These are phyloP conservation scores for Sugiyamaella novakii DNA, from an alignment of 1,139 yeast genomes.

Conservation along the genomic window DNA sequence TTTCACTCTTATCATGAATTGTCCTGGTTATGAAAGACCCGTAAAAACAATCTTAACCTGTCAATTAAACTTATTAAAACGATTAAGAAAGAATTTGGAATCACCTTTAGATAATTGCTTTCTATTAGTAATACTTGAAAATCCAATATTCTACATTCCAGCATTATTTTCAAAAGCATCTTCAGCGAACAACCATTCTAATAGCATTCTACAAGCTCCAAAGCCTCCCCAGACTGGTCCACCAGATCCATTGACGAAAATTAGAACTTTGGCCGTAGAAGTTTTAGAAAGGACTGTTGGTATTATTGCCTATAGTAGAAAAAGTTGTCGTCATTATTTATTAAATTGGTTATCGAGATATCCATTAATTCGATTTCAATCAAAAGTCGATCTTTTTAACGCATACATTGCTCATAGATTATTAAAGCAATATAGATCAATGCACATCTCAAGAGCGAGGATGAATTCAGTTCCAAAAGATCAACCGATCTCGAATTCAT, in stretches of 20 bases:
- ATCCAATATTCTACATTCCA: conserved; percentile 36
- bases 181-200: conserved; percentile 10
- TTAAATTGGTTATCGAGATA: conserved; percentile 59
- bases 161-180: conserved; percentile 29
- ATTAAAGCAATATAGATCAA: conserved; percentile 28
- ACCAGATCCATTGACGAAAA: conserved; percentile 9
- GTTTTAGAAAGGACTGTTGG: conserved; percentile 69
- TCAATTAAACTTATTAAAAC: conserved; percentile 34
- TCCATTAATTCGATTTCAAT: conserved; percentile 35
- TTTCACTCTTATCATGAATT: conserved; percentile 27
- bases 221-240: conserved; percentile 9
- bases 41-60: conserved; percentile 30
- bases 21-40: conserved; percentile 26
- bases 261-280: conserved; percentile 54
- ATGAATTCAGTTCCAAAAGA: conserved; percentile 6
- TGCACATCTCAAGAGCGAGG: conserved; percentile 4
- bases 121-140: conserved; percentile 40
- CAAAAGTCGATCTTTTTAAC: conserved; percentile 43
- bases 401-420: conserved; percentile 45
- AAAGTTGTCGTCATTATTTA: conserved; percentile 49
- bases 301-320: conserved; percentile 55
- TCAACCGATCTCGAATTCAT: conserved; percentile 4
- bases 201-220: conserved; percentile 14
- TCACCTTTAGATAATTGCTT: conserved; percentile 35
- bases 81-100: conserved; percentile 31